Evolutionary conservation across 108 stramenopile species (phyloP).

Genomic region (Nannochloropsis gaditana): DNA sequence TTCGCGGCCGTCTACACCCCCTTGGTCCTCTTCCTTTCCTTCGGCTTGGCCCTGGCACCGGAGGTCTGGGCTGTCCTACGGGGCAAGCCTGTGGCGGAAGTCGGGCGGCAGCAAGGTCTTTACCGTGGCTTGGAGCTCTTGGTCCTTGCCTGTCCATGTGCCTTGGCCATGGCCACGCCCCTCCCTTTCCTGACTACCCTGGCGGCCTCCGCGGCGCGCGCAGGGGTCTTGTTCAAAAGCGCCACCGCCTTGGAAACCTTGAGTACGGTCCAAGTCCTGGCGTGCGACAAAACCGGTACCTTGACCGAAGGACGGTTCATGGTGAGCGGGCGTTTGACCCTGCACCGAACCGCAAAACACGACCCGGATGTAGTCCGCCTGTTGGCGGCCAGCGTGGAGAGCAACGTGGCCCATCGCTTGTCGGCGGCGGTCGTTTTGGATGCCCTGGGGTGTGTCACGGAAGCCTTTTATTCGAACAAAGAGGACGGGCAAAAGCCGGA

Average conservation of each 20-base stretch:
- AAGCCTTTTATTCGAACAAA: neutral
- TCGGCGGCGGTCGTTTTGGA: neutral
- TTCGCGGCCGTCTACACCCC: neutral
- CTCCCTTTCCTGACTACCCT: neutral
- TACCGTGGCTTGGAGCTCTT: constrained; percentile 9
- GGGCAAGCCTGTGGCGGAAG: neutral
- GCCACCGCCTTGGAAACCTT: neutral
- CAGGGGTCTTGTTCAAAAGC: constrained; percentile 5
- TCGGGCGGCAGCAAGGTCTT: neutral
- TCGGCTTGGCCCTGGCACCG: neutral
- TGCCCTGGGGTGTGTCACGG: constrained; percentile 1
- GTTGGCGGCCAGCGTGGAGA: constrained; percentile 19
- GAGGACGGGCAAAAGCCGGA: neutral
- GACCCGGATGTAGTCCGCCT: neutral
- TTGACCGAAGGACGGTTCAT: neutral
- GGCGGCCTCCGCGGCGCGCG: neutral
- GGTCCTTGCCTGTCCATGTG: neutral
- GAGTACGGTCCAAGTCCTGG: neutral
- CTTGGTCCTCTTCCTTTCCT: neutral
- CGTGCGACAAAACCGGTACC: neutral
- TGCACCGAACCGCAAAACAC: neutral
- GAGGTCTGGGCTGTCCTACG: neutral
- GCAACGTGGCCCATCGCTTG: constrained; percentile 13
- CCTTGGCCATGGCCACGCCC: neutral
- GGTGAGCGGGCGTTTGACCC: neutral